Conservation (phyloP, 805 yeast genomes). For the Candida palmyrensis region DNA sequence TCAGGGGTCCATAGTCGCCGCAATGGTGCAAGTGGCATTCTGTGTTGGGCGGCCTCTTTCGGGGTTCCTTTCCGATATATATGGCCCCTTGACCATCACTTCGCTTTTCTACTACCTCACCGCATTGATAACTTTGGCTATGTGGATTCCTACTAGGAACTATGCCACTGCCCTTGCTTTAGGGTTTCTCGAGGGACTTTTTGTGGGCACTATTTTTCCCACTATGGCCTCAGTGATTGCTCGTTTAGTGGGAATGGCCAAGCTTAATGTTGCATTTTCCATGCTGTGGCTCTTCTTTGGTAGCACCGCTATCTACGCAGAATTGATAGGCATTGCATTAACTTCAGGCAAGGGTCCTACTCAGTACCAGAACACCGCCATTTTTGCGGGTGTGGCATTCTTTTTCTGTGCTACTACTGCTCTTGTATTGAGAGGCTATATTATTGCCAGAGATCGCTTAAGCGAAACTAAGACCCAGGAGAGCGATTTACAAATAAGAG, state of each 20-base stretch:
- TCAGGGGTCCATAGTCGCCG: constrained; percentile 55
- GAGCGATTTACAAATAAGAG: background rate
- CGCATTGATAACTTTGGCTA: constrained; percentile 27
- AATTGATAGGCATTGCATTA: constrained; percentile 54
- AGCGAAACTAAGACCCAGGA: background rate
- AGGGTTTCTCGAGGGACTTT: constrained; percentile 47
- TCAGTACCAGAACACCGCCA: constrained; percentile 48
- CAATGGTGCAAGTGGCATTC: constrained; percentile 57
- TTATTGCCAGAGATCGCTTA: constrained; percentile 44
- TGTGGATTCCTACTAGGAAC: constrained; percentile 49
- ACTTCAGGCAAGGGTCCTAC: constrained; percentile 32
- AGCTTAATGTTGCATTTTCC: constrained; percentile 44
- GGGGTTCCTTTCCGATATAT: constrained; percentile 46
- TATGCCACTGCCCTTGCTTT: constrained; percentile 51
- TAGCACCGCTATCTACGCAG: constrained; percentile 47
- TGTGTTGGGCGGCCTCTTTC: constrained; percentile 51
- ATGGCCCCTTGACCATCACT: constrained; percentile 48
- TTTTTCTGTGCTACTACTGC: constrained; percentile 39
- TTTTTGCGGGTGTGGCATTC: constrained; percentile 57
- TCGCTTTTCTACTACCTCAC: constrained; percentile 17
- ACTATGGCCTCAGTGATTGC: constrained; percentile 48
- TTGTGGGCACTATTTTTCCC: constrained; percentile 62
- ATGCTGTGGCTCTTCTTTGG: constrained; percentile 54
- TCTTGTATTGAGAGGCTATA: constrained; percentile 48
- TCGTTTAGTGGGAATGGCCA: constrained; percentile 48